Conservation (phyloP, 345 rosid genomes). For the Bruguiera parviflora region DNA sequence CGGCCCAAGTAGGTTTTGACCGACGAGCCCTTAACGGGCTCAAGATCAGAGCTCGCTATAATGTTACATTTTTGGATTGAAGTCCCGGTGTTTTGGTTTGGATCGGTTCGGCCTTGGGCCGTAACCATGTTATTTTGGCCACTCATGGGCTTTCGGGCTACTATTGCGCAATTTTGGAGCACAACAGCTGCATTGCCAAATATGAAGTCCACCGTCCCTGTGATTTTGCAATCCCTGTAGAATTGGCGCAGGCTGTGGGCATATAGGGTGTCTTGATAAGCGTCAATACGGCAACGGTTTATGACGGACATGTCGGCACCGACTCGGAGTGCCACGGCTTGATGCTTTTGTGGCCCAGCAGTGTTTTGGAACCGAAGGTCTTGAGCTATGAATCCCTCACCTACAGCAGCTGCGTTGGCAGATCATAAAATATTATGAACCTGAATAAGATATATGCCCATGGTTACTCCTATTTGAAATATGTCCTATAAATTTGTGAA, state of each 20-base stretch:
- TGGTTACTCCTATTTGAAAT: no score
- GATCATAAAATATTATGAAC: background rate
- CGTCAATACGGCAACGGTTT: slow-evolving; percentile 13
- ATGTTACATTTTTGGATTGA: slow-evolving; percentile 14
- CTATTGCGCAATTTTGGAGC: slow-evolving; percentile 12
- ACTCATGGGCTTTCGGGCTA: slow-evolving; percentile 18
- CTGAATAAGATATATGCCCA: background rate
- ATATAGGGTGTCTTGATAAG: slow-evolving; percentile 20
- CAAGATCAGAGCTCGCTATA: slow-evolving; percentile 12
- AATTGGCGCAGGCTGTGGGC: slow-evolving; percentile 14
- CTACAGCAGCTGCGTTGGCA: slow-evolving; percentile 15
- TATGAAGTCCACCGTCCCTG: slow-evolving; percentile 15
- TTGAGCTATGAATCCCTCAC: slow-evolving; percentile 24
- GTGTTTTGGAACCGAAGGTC: slow-evolving; percentile 18
- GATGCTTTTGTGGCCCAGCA: slow-evolving; percentile 19
- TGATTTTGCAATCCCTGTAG: slow-evolving; percentile 9
- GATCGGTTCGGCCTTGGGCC: slow-evolving; percentile 24
- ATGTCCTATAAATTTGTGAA: no score
- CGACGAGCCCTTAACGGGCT: slow-evolving; percentile 10
- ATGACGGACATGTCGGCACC: slow-evolving; percentile 15
- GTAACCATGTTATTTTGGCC: slow-evolving; percentile 16
- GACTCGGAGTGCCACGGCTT: slow-evolving; percentile 16
- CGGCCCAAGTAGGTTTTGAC: slow-evolving; percentile 14
- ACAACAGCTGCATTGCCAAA: slow-evolving; percentile 21
- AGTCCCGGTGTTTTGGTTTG: slow-evolving; percentile 20